phyloP scores from a whole-genome alignment of 1,284 basidiomycete species.

The Clitocybe nebularis region DNA sequence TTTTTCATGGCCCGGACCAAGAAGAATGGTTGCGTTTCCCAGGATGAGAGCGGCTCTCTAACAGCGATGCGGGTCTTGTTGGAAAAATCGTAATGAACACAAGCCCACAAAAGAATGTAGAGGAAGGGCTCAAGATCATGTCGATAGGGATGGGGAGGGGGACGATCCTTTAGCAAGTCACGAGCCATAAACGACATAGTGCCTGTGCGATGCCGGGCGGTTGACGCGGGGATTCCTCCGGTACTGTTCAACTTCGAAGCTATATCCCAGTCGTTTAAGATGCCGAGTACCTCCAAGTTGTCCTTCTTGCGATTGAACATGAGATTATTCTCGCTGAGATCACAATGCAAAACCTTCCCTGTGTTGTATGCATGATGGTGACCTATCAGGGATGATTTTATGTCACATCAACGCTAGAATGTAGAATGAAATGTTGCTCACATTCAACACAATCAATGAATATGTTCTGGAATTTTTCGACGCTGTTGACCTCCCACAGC shows the following conservation, averaged over 20 bases:
- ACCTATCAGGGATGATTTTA: not conserved
- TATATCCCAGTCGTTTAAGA: slow-evolving; percentile 2
- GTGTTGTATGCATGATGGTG: not conserved
- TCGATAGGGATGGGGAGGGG: not conserved
- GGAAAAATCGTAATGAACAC: not conserved
- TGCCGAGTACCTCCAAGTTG: not conserved
- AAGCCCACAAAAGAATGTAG: not conserved
- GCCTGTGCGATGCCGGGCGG: not conserved
- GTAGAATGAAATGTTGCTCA: slow-evolving; percentile 6
- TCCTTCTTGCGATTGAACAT: not conserved
- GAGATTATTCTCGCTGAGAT: slow-evolving; percentile 1
- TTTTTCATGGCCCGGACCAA: too few species aligned
- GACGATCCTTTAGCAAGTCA: not conserved
- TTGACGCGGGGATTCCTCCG: not conserved
- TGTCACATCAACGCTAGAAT: not conserved
- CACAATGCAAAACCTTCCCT: slow-evolving; percentile 4
- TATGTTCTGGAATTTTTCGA: slow-evolving; percentile 20
- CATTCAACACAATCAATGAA: slow-evolving; percentile 20
- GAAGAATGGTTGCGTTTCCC: too few species aligned
- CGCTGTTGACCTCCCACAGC: slow-evolving; percentile 17
- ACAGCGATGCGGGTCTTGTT: too few species aligned
- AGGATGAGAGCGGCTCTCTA: too few species aligned
- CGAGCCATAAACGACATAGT: slow-evolving; percentile 34
- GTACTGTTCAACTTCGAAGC: not conserved
- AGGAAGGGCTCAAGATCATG: not conserved